Percentiles rank a stretch among this genome's conserved stretches.
These are phyloP conservation scores for Mikania micrantha DNA, from an alignment of 129 eudicot genomes.

Conservation along the genomic window DNA sequence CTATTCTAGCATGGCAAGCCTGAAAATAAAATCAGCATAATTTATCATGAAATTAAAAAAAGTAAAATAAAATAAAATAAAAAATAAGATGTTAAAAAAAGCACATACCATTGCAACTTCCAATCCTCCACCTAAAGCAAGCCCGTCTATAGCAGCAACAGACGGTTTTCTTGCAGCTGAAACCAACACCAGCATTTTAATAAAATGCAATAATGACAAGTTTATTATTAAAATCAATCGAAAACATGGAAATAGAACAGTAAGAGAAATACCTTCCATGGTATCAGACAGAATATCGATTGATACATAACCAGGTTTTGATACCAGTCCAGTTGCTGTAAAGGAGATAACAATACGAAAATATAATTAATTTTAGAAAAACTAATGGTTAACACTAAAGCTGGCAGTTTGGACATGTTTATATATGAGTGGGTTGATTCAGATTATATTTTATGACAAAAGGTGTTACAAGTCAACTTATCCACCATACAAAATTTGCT, in stretches of 20 bases:
- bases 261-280: constrained; percentile 50
- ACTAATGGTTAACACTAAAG: not conserved
- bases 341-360: not conserved
- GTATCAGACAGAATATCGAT: constrained; percentile 80
- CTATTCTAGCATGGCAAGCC: constrained; percentile 96
- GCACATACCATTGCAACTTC: constrained; percentile 94
- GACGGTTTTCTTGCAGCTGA: constrained; percentile 87
- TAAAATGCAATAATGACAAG: not conserved
- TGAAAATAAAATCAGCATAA: constrained; percentile 19
- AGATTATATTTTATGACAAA: not conserved
- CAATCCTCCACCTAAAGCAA: constrained; percentile 96
- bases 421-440: not conserved
- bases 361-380: constrained; percentile 5
- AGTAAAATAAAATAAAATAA: not conserved
- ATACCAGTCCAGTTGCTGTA: constrained; percentile 49
- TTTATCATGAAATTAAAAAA: not conserved
- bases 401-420: not conserved
- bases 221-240: not conserved
- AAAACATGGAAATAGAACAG: not conserved
- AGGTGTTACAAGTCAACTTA: not conserved
- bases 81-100: not conserved
- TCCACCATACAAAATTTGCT: not conserved
- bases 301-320: constrained; percentile 79
- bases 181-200: constrained; percentile 12
- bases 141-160: constrained; percentile 97